Evolutionary conservation across 495 filamentous ascomycete species (phyloP), one percentile per base, ranked within the genome.

Genomic region (Aspergillus mulundensis): DNA sequence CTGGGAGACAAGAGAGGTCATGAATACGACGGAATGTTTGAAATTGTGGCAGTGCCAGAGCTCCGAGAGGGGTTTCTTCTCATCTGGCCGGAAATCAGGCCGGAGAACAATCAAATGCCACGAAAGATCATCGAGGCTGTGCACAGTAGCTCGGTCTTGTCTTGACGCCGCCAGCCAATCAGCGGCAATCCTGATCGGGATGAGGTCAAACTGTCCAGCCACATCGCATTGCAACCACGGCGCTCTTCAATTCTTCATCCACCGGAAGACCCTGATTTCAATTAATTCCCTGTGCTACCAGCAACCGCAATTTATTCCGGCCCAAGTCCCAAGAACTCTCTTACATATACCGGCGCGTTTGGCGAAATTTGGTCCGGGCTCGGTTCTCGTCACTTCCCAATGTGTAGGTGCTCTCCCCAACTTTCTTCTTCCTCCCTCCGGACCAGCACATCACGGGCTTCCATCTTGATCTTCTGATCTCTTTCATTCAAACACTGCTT

Each of bases 1-100:
- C 14, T 15, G 1, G 38, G n/a, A 40, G 15, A 40, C n/a, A 10
- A 40, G 8, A 2, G 38, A 20, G 34, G 36, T n/a, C 36, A 24
- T 8, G 38, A 36, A 36, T 36, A 36, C 32, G 32, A 36, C 32
- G 20, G 4, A 8, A 19, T 52, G n/a, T 10, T 5, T 15, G 19
- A 12, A 10, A 44, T 16, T 44, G 50, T 53, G 50, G 50, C 50
- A 53, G 50, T 53, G 50, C 50, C 3, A 23, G 25, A 8, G 3
- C 28, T 11, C 15, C 20, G 10, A 11, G 43, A 30, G 43, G 43
- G 43, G 21, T 28, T 3, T 46, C 43, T 11, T 10, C 28, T 11
- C 15, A 28, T 21, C 23, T 16, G 5, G 43, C 24, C 43, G 48
- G 48, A 39, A 16, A 8, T 21, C 4, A 19, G 12, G 12, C 12